Percentiles rank a stretch among this genome's conserved stretches.
Evolutionary conservation across 371 early-diverging fungal genomes (phyloP).

Genomic region (Mortierella sp.): DNA sequence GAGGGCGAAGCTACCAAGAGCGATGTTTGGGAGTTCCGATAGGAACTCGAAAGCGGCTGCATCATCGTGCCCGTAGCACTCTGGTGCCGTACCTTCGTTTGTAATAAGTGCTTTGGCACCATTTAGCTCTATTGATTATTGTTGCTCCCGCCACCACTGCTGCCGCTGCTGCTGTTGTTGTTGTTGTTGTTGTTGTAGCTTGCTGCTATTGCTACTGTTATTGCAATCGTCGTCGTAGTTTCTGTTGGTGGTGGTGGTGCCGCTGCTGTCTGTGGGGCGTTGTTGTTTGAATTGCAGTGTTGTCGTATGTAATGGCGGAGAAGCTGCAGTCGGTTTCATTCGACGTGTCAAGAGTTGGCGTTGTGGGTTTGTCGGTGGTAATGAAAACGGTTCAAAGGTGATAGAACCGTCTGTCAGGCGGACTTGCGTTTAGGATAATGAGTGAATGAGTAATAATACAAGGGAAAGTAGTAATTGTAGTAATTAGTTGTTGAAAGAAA

Average conservation of each 20-base stretch:
- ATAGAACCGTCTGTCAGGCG: not conserved
- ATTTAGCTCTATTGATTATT: not conserved
- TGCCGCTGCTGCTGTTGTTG: not conserved
- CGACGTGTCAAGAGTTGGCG: too few species aligned
- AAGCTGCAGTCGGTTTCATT: too few species aligned
- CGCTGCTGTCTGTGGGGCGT: not conserved
- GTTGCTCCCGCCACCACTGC: not conserved
- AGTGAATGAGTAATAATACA: not conserved
- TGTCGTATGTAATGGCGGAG: not conserved
- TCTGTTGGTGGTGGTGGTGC: not conserved
- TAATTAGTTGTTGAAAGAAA: not conserved
- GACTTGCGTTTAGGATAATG: not conserved
- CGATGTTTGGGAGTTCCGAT: not conserved
- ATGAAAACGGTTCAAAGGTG: not conserved
- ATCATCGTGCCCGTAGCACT: not conserved
- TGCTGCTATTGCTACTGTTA: not conserved
- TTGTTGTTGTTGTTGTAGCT: not conserved
- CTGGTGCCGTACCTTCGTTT: not conserved
- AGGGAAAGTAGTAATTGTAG: not conserved
- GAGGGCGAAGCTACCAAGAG: not conserved
- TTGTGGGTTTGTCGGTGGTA: not conserved
- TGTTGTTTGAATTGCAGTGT: not conserved
- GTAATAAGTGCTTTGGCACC: not conserved
- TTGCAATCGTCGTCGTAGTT: not conserved
- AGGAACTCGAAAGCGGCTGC: not conserved